Conservation (phyloP, 805 yeast species). For the Candida parachauliodes region DNA sequence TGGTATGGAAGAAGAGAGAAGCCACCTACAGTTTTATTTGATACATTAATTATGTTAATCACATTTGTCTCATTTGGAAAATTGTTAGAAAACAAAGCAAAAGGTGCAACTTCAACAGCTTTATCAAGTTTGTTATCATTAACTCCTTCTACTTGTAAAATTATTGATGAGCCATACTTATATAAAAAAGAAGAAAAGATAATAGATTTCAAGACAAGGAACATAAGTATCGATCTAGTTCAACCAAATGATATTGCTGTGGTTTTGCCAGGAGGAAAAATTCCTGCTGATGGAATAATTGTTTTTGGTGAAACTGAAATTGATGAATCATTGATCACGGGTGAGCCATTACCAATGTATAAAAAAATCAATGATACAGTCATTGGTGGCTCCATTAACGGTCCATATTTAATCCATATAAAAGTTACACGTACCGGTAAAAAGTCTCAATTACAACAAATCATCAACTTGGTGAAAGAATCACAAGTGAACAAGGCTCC, state of each 20-base stretch:
- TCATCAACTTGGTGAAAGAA: slow-evolving; percentile 78
- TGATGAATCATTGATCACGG: slow-evolving; percentile 88
- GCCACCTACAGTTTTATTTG: slow-evolving; percentile 75
- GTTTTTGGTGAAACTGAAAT: slow-evolving; percentile 76
- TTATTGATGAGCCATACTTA: slow-evolving; percentile 35
- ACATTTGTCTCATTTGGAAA: slow-evolving; percentile 86
- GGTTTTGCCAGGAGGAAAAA: slow-evolving; percentile 78
- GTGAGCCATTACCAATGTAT: slow-evolving; percentile 77
- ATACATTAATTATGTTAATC: slow-evolving; percentile 81
- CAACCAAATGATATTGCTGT: slow-evolving; percentile 76
- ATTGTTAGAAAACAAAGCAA: slow-evolving; percentile 86
- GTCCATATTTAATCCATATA: slow-evolving; percentile 67
- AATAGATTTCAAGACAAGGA: slow-evolving; percentile 35
- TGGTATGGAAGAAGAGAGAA: slow-evolving; percentile 32
- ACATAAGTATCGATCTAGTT: slow-evolving; percentile 69
- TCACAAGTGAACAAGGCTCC: slow-evolving; percentile 91
- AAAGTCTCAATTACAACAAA: slow-evolving; percentile 81
- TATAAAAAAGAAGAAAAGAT: slow-evolving; percentile 9
- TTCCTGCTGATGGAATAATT: slow-evolving; percentile 90
- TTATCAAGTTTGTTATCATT: slow-evolving; percentile 75
- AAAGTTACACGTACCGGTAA: slow-evolving; percentile 71
- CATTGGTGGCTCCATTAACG: slow-evolving; percentile 90
- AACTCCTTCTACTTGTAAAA: slow-evolving; percentile 72
- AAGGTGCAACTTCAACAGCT: slow-evolving; percentile 90
- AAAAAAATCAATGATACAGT: slow-evolving; percentile 61